A percentile compares a stretch with the other conserved stretches of the same genome.
Evolutionary conservation across 2,329 filamentous ascomycete genomes (phyloP).

Genomic region (Leptographium galeiforme): DNA sequence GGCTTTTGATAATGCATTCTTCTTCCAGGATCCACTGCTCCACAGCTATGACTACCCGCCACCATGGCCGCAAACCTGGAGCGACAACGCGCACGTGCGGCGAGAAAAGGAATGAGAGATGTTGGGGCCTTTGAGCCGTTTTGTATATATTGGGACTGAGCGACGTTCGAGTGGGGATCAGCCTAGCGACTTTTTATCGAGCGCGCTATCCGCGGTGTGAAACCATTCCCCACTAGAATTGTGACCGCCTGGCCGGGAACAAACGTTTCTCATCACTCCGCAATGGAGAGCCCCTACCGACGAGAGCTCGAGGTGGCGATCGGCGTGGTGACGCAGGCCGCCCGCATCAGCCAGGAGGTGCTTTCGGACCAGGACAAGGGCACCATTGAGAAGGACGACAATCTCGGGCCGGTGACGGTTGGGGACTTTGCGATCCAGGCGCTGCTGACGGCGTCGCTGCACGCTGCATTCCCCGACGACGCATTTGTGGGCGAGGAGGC

Average conservation of each 20-base stretch:
- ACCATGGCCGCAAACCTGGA: constrained; percentile 5
- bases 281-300: constrained; percentile 21
- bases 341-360: constrained; percentile 35
- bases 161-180: too few species aligned
- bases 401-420: constrained; percentile 40
- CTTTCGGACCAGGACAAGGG: constrained; percentile 34
- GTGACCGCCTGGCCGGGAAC: too few species aligned
- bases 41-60: constrained; percentile 4
- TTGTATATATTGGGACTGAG: neutral
- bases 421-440: constrained; percentile 48
- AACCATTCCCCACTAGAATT: too few species aligned
- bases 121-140: neutral
- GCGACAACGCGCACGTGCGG: constrained; percentile 8
- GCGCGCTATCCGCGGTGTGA: too few species aligned
- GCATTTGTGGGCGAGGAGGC: constrained; percentile 43
- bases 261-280: neutral
- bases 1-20: constrained; percentile 1
- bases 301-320: constrained; percentile 30
- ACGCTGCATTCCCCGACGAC: constrained; percentile 35
- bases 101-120: constrained; percentile 2
- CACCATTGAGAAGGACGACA: constrained; percentile 37
- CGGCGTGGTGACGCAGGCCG: constrained; percentile 28
- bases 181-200: too few species aligned
- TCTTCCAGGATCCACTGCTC: constrained; percentile 3
- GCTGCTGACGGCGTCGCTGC: constrained; percentile 36